These are phyloP conservation scores for Diaporthe humulicola DNA, from an alignment of 2,329 filamentous ascomycete genomes.

Conservation along the genomic window DNA sequence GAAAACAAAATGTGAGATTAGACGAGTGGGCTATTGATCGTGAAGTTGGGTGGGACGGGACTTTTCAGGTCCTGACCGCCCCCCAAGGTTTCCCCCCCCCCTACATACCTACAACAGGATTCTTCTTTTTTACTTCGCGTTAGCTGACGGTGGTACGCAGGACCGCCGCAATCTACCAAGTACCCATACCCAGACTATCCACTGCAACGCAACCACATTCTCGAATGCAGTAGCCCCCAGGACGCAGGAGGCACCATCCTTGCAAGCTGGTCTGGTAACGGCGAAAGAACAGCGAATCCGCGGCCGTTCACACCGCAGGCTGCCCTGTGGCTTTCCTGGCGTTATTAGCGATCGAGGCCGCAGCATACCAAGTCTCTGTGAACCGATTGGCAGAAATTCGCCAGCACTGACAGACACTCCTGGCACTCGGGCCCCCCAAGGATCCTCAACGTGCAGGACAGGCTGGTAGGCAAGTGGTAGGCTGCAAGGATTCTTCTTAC, in stretches of 20 bases:
- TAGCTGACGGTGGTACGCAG: conserved; percentile 23
- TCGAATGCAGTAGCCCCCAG: conserved; percentile 16
- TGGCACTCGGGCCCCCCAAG: conserved; percentile 10
- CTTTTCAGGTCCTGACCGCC: conserved; percentile 31
- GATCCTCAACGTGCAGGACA: neutral
- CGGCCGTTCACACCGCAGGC: neutral
- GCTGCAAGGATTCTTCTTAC: conserved; percentile 13
- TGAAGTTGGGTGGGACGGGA: conserved; percentile 28
- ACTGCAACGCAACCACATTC: conserved; percentile 29
- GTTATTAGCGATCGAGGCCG: neutral
- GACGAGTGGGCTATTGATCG: conserved; percentile 16
- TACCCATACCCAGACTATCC: conserved; percentile 28
- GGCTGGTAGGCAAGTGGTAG: neutral
- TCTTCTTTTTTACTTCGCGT: conserved; percentile 6
- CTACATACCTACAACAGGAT: conserved; percentile 13
- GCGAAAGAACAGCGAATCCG: neutral
- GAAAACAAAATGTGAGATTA: conserved; percentile 21
- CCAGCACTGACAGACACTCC: neutral
- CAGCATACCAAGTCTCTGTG: neutral
- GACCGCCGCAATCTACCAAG: conserved; percentile 25
- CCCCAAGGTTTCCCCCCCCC: neutral
- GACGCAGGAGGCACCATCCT: neutral
- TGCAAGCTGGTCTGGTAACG: neutral
- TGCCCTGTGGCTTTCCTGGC: conserved; percentile 1
- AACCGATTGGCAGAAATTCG: neutral